phyloP scores from a whole-genome alignment of 257 asterid species.

The Solanum clarkiae region DNA sequence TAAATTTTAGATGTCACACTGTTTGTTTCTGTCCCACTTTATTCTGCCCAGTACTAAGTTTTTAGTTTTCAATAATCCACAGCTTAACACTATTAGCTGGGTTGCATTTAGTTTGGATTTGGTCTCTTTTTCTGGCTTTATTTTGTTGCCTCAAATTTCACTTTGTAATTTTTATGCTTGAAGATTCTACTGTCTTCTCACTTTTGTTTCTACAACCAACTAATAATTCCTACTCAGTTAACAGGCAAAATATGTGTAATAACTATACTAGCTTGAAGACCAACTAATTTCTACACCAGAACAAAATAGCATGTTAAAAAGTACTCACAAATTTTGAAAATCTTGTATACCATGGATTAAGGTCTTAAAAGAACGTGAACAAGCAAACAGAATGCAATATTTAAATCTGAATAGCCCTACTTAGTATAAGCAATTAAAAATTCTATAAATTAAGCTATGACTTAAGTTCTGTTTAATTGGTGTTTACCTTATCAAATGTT shows the following conservation, averaged over 20 bases:
- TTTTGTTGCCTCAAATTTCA: neutral
- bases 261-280: neutral
- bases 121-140: neutral
- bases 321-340: neutral
- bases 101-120: neutral
- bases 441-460: neutral
- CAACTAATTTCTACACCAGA: neutral
- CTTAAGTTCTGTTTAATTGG: neutral
- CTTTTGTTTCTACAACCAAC: neutral
- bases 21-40: neutral
- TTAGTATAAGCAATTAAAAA: neutral
- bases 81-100: neutral
- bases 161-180: neutral
- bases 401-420: neutral
- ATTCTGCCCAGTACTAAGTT: neutral
- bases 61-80: neutral
- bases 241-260: neutral
- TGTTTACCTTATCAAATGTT: neutral
- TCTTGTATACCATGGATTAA: neutral
- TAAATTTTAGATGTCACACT: neutral
- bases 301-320: neutral
- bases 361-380: neutral
- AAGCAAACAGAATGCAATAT: neutral
- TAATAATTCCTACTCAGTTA: neutral
- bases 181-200: neutral